Conservation (phyloP, 805 yeast genomes). For the Citeromyces matritensis region DNA sequence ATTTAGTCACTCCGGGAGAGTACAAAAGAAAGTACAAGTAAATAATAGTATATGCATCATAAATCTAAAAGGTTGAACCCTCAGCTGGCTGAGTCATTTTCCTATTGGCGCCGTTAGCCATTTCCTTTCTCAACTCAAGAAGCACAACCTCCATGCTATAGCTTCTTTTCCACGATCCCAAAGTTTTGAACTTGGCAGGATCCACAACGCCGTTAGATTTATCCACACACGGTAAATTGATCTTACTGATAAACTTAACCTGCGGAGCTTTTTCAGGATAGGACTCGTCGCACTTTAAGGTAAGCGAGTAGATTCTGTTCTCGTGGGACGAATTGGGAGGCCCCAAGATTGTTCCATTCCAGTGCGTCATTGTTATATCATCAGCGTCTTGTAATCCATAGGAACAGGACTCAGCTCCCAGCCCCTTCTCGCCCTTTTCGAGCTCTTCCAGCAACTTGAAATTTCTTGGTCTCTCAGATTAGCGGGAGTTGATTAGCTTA, state of each 20-base stretch:
- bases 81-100: conserved; percentile 86
- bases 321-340: conserved; percentile 81
- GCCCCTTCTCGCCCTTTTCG: conserved; percentile 96
- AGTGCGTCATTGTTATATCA: conserved; percentile 83
- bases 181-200: conserved; percentile 40
- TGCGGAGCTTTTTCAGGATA: conserved; percentile 88
- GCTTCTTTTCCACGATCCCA: conserved; percentile 78
- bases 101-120: conserved; percentile 76
- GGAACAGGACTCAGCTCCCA: conserved; percentile 93
- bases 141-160: conserved; percentile 89
- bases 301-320: conserved; percentile 80
- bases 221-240: conserved; percentile 89
- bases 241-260: conserved; percentile 67
- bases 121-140: conserved; percentile 76
- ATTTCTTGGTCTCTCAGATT: conserved; percentile 61
- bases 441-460: conserved; percentile 90
- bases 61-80: conserved; percentile 36
- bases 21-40: conserved; percentile 36
- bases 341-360: conserved; percentile 98
- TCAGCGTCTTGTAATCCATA: conserved; percentile 85
- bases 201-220: conserved; percentile 39
- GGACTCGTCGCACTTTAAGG: conserved; percentile 63
- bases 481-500: conserved; percentile 5
- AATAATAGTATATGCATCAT: conserved; percentile 2
- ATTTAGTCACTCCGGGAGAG: conserved; percentile 60